These are phyloP conservation scores for Neodidymelliopsis sp. DNA, from an alignment of 2,329 filamentous ascomycete species.

Conservation along the genomic window DNA sequence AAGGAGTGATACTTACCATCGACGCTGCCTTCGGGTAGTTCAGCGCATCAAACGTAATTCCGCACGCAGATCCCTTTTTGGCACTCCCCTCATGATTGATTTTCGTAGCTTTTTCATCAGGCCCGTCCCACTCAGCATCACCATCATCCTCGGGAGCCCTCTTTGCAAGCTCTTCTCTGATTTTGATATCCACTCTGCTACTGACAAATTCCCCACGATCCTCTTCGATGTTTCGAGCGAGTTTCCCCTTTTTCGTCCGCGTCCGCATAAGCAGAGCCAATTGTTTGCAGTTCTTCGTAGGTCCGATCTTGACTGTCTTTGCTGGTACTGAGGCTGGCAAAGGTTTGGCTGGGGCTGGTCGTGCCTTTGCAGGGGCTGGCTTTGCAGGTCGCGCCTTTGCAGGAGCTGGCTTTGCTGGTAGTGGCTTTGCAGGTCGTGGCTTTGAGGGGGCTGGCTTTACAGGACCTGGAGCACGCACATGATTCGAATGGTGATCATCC, in stretches of 20 bases:
- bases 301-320: background rate
- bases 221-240: background rate
- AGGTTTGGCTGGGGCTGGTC: background rate
- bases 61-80: conserved; percentile 6
- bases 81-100: conserved; percentile 1
- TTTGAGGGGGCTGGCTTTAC: conserved; percentile 1
- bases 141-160: conserved; percentile 1
- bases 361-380: background rate
- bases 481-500: background rate
- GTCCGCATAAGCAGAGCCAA: conserved; percentile 1
- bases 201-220: conserved; percentile 1
- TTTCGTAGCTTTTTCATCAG: background rate
- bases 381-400: background rate
- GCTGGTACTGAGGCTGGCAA: background rate
- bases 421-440: background rate
- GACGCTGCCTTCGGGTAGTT: conserved; percentile 1
- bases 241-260: background rate
- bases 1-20: conserved; percentile 9
- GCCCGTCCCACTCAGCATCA: background rate
- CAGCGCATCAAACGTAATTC: conserved; percentile 5
- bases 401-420: background rate
- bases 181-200: conserved; percentile 3
- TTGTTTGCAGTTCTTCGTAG: conserved; percentile 9
- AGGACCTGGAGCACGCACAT: background rate
- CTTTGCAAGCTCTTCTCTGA: background rate